Conservation (phyloP, 2,329 filamentous ascomycete genomes). For the Cladophialophora carrionii region DNA sequence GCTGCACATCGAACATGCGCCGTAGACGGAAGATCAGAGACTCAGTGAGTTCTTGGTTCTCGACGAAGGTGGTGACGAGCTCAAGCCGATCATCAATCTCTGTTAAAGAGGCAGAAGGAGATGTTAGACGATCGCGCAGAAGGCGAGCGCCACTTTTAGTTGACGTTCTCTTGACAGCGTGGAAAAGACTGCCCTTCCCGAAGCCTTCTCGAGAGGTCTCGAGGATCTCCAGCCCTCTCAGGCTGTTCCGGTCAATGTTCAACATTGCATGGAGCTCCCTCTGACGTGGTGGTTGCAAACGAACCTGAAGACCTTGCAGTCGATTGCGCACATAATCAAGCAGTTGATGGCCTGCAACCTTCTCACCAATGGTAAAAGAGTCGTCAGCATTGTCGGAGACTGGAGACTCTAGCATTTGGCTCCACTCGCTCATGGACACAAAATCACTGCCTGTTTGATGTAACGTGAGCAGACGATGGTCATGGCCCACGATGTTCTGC, state of each 20-base stretch:
- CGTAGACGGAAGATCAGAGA: constrained; percentile 69
- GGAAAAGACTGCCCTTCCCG: constrained; percentile 81
- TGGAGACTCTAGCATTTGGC: constrained; percentile 73
- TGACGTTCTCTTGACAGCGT: constrained; percentile 84
- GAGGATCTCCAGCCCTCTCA: constrained; percentile 86
- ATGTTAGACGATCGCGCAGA: constrained; percentile 79
- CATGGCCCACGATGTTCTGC: constrained; percentile 70
- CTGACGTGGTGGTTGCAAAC: constrained; percentile 78
- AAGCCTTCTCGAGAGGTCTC: constrained; percentile 79
- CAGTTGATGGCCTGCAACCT: constrained; percentile 76
- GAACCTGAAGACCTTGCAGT: constrained; percentile 75
- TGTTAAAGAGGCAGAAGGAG: constrained; percentile 82
- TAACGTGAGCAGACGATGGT: constrained; percentile 76
- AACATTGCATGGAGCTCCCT: constrained; percentile 77
- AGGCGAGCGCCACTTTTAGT: constrained; percentile 89
- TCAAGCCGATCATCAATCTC: constrained; percentile 80
- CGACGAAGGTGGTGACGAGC: constrained; percentile 75
- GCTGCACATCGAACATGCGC: constrained; percentile 80
- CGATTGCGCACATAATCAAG: constrained; percentile 81
- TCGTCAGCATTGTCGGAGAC: constrained; percentile 58
- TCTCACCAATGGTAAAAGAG: constrained; percentile 69
- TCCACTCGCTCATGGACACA: constrained; percentile 67
- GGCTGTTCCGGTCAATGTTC: constrained; percentile 87
- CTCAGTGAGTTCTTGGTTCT: constrained; percentile 69
- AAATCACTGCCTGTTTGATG: constrained; percentile 55